These are phyloP conservation scores for Miamiensis avidus DNA, from an alignment of 169 alveolate genomes.

Conservation along the genomic window DNA sequence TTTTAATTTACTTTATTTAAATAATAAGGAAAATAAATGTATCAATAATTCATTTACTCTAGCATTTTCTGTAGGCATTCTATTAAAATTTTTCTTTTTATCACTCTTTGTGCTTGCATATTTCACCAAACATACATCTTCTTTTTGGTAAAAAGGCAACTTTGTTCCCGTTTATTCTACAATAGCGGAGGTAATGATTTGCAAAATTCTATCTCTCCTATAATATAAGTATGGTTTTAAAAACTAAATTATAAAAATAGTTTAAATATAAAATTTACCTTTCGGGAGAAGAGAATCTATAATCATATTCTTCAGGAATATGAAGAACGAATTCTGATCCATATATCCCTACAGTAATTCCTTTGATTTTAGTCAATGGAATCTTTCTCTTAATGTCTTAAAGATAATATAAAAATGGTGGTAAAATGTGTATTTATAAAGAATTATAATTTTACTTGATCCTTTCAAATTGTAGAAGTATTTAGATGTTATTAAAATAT, in stretches of 20 bases:
- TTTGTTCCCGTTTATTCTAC: neutral
- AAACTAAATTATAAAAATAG: neutral
- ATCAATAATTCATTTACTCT: neutral
- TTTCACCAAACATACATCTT: conserved; percentile 42
- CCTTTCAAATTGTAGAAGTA: conserved; percentile 48
- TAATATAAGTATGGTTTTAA: neutral
- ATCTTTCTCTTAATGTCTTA: conserved; percentile 45
- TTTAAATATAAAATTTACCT: conserved; percentile 12
- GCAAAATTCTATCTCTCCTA: neutral
- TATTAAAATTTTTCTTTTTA: conserved; percentile 41
- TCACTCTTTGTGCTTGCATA: conserved; percentile 44
- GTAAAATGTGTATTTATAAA: neutral
- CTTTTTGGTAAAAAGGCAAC: conserved; percentile 6
- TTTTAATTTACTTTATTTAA: too few relatives aligned
- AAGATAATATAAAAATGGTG: neutral
- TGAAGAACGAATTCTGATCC: conserved; percentile 69
- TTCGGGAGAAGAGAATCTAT: conserved; percentile 51
- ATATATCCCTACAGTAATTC: conserved; percentile 34
- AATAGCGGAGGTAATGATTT: neutral
- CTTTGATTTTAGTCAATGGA: conserved; percentile 32
- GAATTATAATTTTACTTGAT: conserved; percentile 24
- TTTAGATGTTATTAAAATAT: conserved; percentile 46
- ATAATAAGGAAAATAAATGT: too few relatives aligned
- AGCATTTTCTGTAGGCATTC: conserved; percentile 37
- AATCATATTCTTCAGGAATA: conserved; percentile 74